phyloP scores from a whole-genome alignment of 495 filamentous ascomycete genomes.

The Penicillium silybi region DNA sequence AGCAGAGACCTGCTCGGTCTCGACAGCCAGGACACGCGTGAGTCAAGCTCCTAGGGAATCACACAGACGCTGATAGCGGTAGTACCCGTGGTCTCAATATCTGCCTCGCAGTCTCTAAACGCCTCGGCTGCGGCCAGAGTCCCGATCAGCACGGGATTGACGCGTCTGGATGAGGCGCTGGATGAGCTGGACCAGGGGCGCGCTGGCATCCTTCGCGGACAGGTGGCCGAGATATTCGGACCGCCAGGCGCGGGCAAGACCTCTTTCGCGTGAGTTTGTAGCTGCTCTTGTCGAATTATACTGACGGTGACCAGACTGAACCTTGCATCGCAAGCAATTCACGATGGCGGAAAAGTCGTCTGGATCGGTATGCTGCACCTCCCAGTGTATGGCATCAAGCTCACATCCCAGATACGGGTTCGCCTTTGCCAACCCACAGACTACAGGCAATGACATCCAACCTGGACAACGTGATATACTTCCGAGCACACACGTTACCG shows the following conservation, averaged over 20 bases:
- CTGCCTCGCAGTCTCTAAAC: constrained; percentile 78
- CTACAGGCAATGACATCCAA: constrained; percentile 33
- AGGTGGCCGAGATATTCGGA: constrained; percentile 85
- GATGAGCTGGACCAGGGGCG: constrained; percentile 7
- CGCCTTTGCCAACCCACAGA: constrained; percentile 37
- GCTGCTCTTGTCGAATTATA: neutral
- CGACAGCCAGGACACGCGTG: constrained; percentile 28
- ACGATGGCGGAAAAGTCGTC: constrained; percentile 60
- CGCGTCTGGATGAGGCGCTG: constrained; percentile 56
- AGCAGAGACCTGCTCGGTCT: constrained; percentile 31
- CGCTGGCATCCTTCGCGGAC: constrained; percentile 57
- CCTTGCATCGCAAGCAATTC: constrained; percentile 59
- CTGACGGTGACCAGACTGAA: constrained; percentile 52
- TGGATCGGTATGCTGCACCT: constrained; percentile 73
- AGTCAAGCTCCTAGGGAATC: constrained; percentile 3
- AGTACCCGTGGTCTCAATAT: constrained; percentile 75
- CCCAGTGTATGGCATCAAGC: neutral
- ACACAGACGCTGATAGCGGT: neutral
- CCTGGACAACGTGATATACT: constrained; percentile 39
- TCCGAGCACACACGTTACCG: constrained; percentile 54
- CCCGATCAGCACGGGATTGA: constrained; percentile 64
- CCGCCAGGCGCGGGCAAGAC: constrained; percentile 90
- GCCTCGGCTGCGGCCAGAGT: constrained; percentile 48
- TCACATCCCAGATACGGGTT: constrained; percentile 44
- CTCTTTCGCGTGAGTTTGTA: constrained; percentile 60